phyloP scores from a whole-genome alignment of 176 grass and related monocot genomes.

The Triticum monococcum region DNA sequence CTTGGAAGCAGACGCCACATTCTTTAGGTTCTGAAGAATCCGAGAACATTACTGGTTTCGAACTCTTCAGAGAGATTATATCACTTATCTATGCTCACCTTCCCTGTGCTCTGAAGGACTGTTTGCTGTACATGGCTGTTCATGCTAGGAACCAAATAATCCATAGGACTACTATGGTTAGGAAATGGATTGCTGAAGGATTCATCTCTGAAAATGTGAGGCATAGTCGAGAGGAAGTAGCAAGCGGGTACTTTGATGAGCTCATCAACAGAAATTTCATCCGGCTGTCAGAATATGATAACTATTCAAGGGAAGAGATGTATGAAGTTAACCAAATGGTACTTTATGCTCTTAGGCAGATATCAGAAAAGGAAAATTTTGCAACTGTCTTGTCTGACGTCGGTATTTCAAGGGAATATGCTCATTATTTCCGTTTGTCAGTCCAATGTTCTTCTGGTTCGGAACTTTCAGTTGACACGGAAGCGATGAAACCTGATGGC shows the following conservation, averaged over 20 bases:
- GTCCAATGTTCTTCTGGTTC: background rate
- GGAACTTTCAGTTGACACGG: background rate
- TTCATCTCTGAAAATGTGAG: background rate
- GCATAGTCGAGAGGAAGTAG: background rate
- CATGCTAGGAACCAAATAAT: background rate
- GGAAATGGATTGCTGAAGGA: constrained; percentile 23
- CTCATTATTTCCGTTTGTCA: background rate
- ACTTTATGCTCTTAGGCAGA: background rate
- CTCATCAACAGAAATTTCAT: constrained; percentile 6
- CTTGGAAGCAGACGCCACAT: background rate
- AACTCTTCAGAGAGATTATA: background rate
- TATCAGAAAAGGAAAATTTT: background rate
- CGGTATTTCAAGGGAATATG: too few species aligned
- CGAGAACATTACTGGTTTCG: background rate
- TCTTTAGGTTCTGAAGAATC: too few species aligned
- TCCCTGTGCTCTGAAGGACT: background rate
- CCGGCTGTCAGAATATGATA: background rate
- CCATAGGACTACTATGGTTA: background rate
- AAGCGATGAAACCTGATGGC: background rate
- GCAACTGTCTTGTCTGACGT: background rate
- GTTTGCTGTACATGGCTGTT: background rate
- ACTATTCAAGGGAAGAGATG: background rate
- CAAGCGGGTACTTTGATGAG: background rate
- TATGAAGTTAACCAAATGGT: background rate
- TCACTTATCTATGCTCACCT: background rate